These are phyloP conservation scores for Geotrichum bryndzae DNA, from an alignment of 1,139 yeast genomes.

Conservation along the genomic window DNA sequence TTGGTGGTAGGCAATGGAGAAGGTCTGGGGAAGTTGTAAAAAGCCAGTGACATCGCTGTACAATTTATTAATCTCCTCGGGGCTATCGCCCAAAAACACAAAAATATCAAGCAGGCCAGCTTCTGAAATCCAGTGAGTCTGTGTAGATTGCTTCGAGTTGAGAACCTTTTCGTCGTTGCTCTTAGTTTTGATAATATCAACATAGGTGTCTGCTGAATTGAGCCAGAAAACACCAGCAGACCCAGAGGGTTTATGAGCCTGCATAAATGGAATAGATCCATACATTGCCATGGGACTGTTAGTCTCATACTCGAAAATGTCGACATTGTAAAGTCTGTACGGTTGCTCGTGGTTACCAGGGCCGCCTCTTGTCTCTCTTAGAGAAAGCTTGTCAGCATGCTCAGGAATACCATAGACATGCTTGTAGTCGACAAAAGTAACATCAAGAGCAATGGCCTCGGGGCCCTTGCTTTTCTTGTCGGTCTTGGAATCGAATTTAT, in stretches of 20 bases:
- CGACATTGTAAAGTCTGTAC: constrained; percentile 84
- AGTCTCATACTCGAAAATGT: constrained; percentile 85
- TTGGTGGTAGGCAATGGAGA: constrained; percentile 87
- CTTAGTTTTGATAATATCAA: constrained; percentile 53
- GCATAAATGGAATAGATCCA: constrained; percentile 85
- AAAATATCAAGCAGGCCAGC: constrained; percentile 75
- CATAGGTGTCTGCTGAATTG: constrained; percentile 86
- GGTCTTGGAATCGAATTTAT: constrained; percentile 42
- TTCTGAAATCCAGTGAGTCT: constrained; percentile 91
- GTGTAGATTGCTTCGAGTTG: constrained; percentile 20
- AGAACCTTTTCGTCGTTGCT: constrained; percentile 19
- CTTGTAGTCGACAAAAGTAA: constrained; percentile 52
- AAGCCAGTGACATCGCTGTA: constrained; percentile 75
- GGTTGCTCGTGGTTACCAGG: constrained; percentile 50
- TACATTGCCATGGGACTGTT: constrained; percentile 85
- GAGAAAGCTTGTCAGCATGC: constrained; percentile 74
- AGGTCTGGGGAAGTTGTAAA: constrained; percentile 67
- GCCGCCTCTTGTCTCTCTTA: constrained; percentile 55
- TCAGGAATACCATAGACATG: constrained; percentile 91
- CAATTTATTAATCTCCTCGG: constrained; percentile 52
- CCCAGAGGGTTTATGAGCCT: constrained; percentile 54
- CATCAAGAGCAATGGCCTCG: constrained; percentile 78
- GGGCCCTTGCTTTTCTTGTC: constrained; percentile 80
- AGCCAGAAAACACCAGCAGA: constrained; percentile 86
- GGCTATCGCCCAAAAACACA: constrained; percentile 57